Evolutionary conservation across 331 rosid species (phyloP).

Genomic region (Telfairia occidentalis): DNA sequence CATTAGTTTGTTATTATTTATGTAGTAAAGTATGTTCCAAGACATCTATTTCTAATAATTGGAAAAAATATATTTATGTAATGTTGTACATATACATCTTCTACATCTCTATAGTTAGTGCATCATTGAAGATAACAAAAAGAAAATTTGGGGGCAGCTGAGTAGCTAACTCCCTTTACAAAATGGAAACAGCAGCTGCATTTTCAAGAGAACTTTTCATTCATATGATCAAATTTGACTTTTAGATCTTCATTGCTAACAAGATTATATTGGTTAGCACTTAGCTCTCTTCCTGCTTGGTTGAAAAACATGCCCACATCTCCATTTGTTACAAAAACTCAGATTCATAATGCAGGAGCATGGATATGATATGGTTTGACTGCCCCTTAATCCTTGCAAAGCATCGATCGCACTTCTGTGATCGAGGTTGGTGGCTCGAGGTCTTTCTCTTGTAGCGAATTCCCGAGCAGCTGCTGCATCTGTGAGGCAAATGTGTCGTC

Average conservation of each 20-base stretch:
- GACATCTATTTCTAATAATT: not conserved
- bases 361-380: not conserved
- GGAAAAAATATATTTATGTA: constrained; percentile 5
- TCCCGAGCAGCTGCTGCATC: constrained; percentile 80
- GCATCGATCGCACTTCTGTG: constrained; percentile 88
- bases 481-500: constrained; percentile 90
- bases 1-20: no score
- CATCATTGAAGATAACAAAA: not conserved
- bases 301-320: constrained; percentile 1
- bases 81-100: not conserved
- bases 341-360: constrained; percentile 16
- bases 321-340: constrained; percentile 28
- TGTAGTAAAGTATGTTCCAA: not conserved
- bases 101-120: constrained; percentile 1
- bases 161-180: constrained; percentile 65
- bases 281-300: not conserved
- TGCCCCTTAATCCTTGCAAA: constrained; percentile 62
- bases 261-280: constrained; percentile 8
- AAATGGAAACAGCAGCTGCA: constrained; percentile 26
- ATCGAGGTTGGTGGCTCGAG: constrained; percentile 67
- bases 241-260: constrained; percentile 2
- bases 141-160: constrained; percentile 38
- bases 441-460: constrained; percentile 71
- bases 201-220: not conserved
- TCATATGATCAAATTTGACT: not conserved